Percentiles rank a stretch among this genome's conserved stretches.
Conservation (phyloP, 495 filamentous ascomycete genomes). For the Neurospora sp. region DNA sequence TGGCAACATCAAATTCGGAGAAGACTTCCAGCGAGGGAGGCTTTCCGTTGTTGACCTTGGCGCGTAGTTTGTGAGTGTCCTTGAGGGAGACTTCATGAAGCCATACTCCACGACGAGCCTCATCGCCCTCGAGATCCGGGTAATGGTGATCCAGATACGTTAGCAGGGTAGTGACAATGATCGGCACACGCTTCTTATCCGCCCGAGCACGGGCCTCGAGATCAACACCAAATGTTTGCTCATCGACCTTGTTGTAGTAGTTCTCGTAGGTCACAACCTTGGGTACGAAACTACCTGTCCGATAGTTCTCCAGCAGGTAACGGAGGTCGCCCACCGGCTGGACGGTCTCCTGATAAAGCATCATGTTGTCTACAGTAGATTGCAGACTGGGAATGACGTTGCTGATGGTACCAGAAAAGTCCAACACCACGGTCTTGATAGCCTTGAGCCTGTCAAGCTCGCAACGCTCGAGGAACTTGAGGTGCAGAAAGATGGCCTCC, state of each 20-base stretch:
- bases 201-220: constrained; percentile 87
- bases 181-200: constrained; percentile 88
- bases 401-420: constrained; percentile 95
- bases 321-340: constrained; percentile 85
- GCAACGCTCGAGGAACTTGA: constrained; percentile 96
- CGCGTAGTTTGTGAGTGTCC: constrained; percentile 76
- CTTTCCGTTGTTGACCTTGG: constrained; percentile 81
- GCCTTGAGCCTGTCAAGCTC: constrained; percentile 93
- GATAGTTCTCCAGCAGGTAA: constrained; percentile 96
- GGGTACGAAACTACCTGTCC: constrained; percentile 84
- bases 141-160: constrained; percentile 95
- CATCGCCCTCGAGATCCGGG: constrained; percentile 94
- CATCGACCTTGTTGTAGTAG: constrained; percentile 96
- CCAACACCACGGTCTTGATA: constrained; percentile 93
- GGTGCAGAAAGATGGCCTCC: constrained; percentile 83
- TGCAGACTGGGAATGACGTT: constrained; percentile 96
- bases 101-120: constrained; percentile 88
- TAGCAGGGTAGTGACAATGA: constrained; percentile 84
- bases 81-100: constrained; percentile 79
- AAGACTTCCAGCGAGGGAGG: constrained; percentile 64
- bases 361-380: constrained; percentile 93
- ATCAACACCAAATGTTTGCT: constrained; percentile 96
- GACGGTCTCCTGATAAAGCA: constrained; percentile 97
- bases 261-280: constrained; percentile 95
- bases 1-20: constrained; percentile 80